phyloP scores from a whole-genome alignment of 1,284 basidiomycete species.

The Trichosporon coremiiforme region DNA sequence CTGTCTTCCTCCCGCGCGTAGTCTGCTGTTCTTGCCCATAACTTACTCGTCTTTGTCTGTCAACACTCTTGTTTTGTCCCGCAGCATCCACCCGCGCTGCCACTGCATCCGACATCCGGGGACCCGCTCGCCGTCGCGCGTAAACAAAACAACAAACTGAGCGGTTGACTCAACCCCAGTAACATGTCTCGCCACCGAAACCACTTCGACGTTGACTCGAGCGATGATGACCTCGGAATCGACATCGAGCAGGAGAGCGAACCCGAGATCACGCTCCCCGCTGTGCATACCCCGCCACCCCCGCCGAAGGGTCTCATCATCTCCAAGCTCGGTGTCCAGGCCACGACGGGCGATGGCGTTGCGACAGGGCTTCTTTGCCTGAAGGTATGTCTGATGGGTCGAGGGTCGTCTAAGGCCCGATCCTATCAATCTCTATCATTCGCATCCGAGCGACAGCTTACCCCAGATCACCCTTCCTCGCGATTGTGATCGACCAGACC shows the following conservation, averaged over 20 bases:
- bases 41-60: background rate
- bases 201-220: constrained; percentile 9
- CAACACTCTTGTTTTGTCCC: background rate
- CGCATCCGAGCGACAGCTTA: constrained; percentile 2
- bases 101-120: background rate
- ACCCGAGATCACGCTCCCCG: background rate
- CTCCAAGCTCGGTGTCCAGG: constrained; percentile 44
- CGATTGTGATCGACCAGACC: constrained; percentile 33
- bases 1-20: background rate
- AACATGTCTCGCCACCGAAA: constrained; percentile 18
- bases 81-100: background rate
- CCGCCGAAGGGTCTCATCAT: constrained; percentile 41
- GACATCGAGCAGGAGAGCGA: background rate
- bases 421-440: background rate
- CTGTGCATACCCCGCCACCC: constrained; percentile 13
- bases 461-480: constrained; percentile 41
- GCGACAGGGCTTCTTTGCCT: constrained; percentile 44
- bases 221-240: constrained; percentile 16
- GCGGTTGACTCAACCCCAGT: constrained; percentile 14
- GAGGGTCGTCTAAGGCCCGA: background rate
- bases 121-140: background rate
- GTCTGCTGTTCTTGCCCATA: constrained; percentile 9
- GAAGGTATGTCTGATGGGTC: constrained; percentile 36
- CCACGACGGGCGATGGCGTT: constrained; percentile 34
- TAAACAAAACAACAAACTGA: background rate